Base-by-base conservation (phyloP, 2,329 filamentous ascomycete genomes). In the Pseudogymnoascus pannorum region DNA sequence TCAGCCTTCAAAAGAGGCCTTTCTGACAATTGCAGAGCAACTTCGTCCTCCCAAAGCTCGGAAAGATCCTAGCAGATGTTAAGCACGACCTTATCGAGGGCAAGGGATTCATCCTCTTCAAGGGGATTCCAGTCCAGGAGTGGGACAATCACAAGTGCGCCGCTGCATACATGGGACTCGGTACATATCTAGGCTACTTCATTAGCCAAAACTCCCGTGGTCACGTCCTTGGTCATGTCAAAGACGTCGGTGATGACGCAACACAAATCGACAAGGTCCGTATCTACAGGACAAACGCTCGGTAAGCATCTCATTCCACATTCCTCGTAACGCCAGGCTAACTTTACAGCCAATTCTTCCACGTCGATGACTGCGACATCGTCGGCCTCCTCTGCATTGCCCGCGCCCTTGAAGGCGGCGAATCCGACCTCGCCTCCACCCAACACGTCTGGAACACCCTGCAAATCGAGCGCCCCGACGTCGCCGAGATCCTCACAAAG, bases 61-160 rank as follows among this genome's bases (percentile, higher is more conserved):
- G 78, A 7, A 66, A 70, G 2, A 79, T 83, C 61, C 75, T 90
- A 16, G 74, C 72, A 5, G 73, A 79, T 2, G 78, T 90, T 63
- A 81, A 84, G 58, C 77, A 81, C 16, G 87, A 89, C 64, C 77
- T 89, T n/a, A 75, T 95, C 61, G 84, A 95, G 71, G 91, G 90
- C 66, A 94, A 94, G 70, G 92, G 92, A 14, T 96, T 96, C 76
- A 88, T 94, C 65, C 81, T 96, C 12, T 94, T 95, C 79, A 95
- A 94, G 73, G 86, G 88, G 59, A 87, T 96, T 72, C 91, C 91
- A 1, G 89, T 92, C 1, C 70, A 81, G 44, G 72, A 82, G 74
- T 96, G 92, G 92, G 85, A 87, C 0, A 83, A 85, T 59, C 82
- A 85, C 72, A 96, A 96, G 76, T 89, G 85, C 9, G 91, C 91